Base-by-base conservation (phyloP, 495 filamentous ascomycete genomes). In the Penicillium turbatum region DNA sequence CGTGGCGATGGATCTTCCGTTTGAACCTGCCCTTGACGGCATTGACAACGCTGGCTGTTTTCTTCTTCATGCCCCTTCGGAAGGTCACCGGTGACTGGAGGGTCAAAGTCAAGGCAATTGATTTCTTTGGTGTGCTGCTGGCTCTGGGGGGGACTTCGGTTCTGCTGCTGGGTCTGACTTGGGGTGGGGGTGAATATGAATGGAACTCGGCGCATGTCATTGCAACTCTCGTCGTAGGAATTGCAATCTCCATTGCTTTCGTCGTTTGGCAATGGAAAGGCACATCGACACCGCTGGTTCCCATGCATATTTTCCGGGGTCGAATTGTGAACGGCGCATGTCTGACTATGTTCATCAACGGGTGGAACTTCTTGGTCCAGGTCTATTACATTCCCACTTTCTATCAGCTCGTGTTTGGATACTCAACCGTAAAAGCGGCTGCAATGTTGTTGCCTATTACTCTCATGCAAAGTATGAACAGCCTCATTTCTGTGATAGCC, bases 1-100 rank as follows among this genome's bases (percentile, higher is more conserved):
- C 72, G 13, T 80, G 81, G 81, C 63, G 79, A 34, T 82, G 82
- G 78, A 78, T 79, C 19, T 80, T 84, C 52, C 75, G 77, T 24
- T 56, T 83, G 7, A 80, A 77, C 42, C 60, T 80, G 19, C 77
- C 70, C 2, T 66, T 79, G 21, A 77, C 77, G 11, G 68, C 62
- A 5, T 44, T 79, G 24, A 72, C 70, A 6, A 75, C 71, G 0
- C 71, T 77, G 31, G 70, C 66, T 5, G 79, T 80, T 42, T 59
- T 82, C 5, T 81, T 80, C 50, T 73, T 63, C 60, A 75, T 80
- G 72, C 79, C 78, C 0, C 55, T 79, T 50, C 68, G 73, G 13
- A 75, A 70, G 50, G 79, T 79, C 0, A 66, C 73, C 31, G 76
- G 77, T 0, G 66, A 75, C 48, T 80, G 78, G 79, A 76, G 64